Evolutionary conservation across 2,329 filamentous ascomycete species (phyloP), one percentile per base, ranked within the genome.

Genomic region (Lanzia echinophila): DNA sequence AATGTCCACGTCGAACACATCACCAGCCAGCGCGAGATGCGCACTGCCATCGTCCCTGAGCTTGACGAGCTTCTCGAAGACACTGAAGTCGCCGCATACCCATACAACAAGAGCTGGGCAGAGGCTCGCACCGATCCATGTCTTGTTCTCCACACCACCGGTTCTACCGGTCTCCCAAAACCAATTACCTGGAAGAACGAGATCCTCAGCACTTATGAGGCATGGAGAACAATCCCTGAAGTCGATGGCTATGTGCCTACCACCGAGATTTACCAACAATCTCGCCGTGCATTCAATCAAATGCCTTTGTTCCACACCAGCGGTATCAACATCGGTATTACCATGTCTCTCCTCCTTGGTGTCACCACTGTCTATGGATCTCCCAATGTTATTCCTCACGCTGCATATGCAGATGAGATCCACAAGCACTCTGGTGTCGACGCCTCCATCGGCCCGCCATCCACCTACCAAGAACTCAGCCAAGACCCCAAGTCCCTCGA

Each of bases 161-260:
- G 73, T 3, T 68, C 69, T 1, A 75, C 73, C 0, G 73, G 73
- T 2, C 48, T 72, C 0, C 73, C 72, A 3, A 75, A 75, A 50
- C 72, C 71, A 0, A 69, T 74, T n/a, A 56, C 52, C n/a, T 54
- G 52, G 52, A 54, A 54, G 17, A 42, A 50, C 15, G 52, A 54
- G 13, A 57, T 60, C n/a, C 43, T 62, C 20, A 60, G 60, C 36
- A 63, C 58, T 1, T 60, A 63, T 15, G 62, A 64, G n/a, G 54
- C 57, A 28, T 63, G 58, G 54, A 56, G 57, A 41, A 54, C 53
- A 7, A 58, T 62, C 20, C 60, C 58, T 49, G 31, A 32, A n/a
- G 36, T 56, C 7, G 56, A 58, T 31, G 45, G 48, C 12, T 70
- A 80, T 96, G 22, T 89, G 89, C 20, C 88, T 95, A 64, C 88